Evolutionary conservation across 2,329 filamentous ascomycete genomes (phyloP).

Genomic region (Phoma sp.): DNA sequence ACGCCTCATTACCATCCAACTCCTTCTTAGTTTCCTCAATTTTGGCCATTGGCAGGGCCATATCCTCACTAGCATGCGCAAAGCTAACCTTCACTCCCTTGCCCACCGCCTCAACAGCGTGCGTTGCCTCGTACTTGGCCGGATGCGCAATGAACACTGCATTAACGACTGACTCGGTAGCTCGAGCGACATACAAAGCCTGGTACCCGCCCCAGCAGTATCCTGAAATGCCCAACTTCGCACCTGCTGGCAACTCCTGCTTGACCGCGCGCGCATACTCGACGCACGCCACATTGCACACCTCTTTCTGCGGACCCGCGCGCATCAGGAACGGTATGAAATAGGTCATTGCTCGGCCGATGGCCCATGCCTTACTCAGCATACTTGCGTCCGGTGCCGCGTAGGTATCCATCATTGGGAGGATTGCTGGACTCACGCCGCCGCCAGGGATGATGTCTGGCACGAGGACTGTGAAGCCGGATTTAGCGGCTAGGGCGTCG

Average conservation of each 20-base stretch:
- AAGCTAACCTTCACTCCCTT: slow-evolving; percentile 7
- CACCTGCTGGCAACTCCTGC: slow-evolving; percentile 7
- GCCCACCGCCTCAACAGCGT: not conserved
- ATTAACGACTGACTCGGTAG: slow-evolving; percentile 2
- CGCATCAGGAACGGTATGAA: slow-evolving; percentile 20
- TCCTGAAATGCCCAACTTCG: slow-evolving; percentile 23
- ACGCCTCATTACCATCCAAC: slow-evolving; percentile 23
- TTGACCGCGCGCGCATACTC: slow-evolving; percentile 17
- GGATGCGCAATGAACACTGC: slow-evolving; percentile 30
- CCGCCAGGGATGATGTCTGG: slow-evolving; percentile 35
- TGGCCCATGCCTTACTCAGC: not conserved
- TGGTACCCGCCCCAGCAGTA: slow-evolving; percentile 36
- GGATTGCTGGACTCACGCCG: slow-evolving; percentile 10
- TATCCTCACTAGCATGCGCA: slow-evolving; percentile 28
- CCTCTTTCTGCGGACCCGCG: slow-evolving; percentile 8
- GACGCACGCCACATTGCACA: not conserved
- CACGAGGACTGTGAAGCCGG: slow-evolving; percentile 24
- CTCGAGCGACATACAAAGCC: slow-evolving; percentile 5
- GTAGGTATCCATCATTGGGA: slow-evolving; percentile 19
- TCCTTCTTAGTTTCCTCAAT: slow-evolving; percentile 22
- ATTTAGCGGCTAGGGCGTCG: slow-evolving; percentile 26
- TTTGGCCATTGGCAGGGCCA: slow-evolving; percentile 18
- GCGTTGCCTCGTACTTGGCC: slow-evolving; percentile 4
- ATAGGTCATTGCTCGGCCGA: slow-evolving; percentile 2
- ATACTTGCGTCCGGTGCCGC: slow-evolving; percentile 2